Percentiles rank a stretch among this genome's conserved stretches.
phyloP scores from a whole-genome alignment of 192 early-diverging fungal genomes.

The Gigaspora rosea region DNA sequence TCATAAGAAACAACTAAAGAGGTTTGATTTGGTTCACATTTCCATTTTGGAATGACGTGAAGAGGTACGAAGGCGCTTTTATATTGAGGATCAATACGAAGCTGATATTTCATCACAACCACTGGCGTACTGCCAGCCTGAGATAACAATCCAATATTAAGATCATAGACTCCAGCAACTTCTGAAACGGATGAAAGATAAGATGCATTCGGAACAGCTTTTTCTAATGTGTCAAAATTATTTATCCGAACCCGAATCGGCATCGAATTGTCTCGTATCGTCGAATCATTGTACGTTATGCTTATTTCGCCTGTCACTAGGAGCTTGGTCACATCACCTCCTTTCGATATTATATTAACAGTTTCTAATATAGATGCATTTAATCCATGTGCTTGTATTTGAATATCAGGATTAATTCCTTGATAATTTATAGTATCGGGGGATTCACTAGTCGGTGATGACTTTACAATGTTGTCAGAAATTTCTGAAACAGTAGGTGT shows the following conservation, averaged over 20 bases:
- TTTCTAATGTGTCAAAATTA: conserved; percentile 40
- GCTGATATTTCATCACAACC: conserved; percentile 46
- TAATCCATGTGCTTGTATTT: conserved; percentile 29
- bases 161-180: conserved; percentile 36
- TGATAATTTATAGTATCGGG: neutral
- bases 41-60: conserved; percentile 52
- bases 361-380: conserved; percentile 48
- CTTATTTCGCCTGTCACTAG: conserved; percentile 55
- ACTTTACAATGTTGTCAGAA: neutral
- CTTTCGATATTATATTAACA: conserved; percentile 45
- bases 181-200: conserved; percentile 40
- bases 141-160: conserved; percentile 43
- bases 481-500: neutral
- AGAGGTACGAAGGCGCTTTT: conserved; percentile 36
- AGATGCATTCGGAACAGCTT: conserved; percentile 39
- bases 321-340: conserved; percentile 45
- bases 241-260: conserved; percentile 11
- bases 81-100: conserved; percentile 34
- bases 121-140: conserved; percentile 30
- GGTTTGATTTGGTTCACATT: conserved; percentile 52
- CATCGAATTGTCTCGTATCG: neutral
- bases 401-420: neutral
- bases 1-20: conserved; percentile 52
- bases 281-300: conserved; percentile 36
- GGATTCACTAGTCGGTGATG: conserved; percentile 16